These are phyloP conservation scores for Candida michaelii DNA, from an alignment of 805 yeast genomes.

Conservation along the genomic window DNA sequence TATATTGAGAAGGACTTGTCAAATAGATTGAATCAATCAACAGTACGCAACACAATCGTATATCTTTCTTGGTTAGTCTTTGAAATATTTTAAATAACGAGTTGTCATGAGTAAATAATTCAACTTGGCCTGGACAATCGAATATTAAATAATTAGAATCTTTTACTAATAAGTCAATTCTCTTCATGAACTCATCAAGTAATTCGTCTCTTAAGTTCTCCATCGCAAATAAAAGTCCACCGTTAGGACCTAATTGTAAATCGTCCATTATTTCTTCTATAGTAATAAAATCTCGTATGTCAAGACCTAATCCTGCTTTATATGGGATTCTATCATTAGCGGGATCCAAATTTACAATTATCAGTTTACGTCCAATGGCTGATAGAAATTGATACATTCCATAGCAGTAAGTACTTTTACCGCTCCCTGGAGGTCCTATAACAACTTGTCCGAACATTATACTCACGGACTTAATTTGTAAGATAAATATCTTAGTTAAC, in stretches of 20 bases:
- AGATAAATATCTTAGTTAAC: too few relatives aligned
- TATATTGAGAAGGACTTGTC: conserved; percentile 84
- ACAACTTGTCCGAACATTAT: conserved; percentile 86
- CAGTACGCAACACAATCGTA: conserved; percentile 81
- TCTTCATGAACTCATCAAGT: conserved; percentile 90
- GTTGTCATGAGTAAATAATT: conserved; percentile 85
- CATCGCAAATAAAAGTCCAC: conserved; percentile 86
- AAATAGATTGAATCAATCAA: conserved; percentile 80
- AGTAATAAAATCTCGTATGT: conserved; percentile 73
- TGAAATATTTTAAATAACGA: conserved; percentile 70
- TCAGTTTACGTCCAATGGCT: conserved; percentile 88
- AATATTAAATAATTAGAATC: conserved; percentile 71
- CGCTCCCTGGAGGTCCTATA: conserved; percentile 98
- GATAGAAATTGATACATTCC: conserved; percentile 91
- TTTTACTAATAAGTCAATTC: conserved; percentile 57
- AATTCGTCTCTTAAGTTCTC: conserved; percentile 82
- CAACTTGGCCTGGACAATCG: conserved; percentile 98
- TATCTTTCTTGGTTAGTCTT: conserved; percentile 57
- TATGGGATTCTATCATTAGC: conserved; percentile 76
- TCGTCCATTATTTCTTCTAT: conserved; percentile 78
- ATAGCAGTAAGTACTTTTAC: conserved; percentile 91
- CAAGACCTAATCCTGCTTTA: conserved; percentile 55
- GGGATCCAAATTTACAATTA: conserved; percentile 89
- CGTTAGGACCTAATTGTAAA: conserved; percentile 78
- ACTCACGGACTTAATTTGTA: too few relatives aligned